These are phyloP conservation scores for Mycena crocata DNA, from an alignment of 768 basidiomycete species.

Conservation along the genomic window DNA sequence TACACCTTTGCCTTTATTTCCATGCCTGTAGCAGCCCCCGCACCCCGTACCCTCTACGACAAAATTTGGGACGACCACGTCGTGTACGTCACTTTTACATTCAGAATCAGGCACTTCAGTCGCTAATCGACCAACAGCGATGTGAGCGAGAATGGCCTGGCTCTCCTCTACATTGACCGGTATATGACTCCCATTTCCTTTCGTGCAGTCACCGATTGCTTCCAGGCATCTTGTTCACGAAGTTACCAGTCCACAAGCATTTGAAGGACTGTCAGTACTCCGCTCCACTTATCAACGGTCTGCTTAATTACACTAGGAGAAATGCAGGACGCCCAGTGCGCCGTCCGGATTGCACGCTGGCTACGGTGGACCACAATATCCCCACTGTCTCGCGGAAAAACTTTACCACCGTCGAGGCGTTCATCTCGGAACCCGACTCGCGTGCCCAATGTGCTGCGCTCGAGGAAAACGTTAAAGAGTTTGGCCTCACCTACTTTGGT, in stretches of 20 bases:
- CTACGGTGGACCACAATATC: constrained; percentile 90
- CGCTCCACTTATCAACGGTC: constrained; percentile 7
- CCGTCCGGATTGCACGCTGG: constrained; percentile 89
- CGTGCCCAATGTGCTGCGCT: constrained; percentile 85
- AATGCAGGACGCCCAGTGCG: constrained; percentile 83
- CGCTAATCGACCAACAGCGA: constrained; percentile 57
- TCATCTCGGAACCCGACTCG: constrained; percentile 88
- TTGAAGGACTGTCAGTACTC: constrained; percentile 79
- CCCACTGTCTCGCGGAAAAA: constrained; percentile 82
- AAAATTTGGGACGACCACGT: constrained; percentile 99
- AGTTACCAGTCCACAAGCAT: constrained; percentile 95
- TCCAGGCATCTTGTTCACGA: constrained; percentile 80
- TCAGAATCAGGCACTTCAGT: constrained; percentile 19
- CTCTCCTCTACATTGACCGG: constrained; percentile 88
- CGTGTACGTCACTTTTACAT: constrained; percentile 64
- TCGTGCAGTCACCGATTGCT: constrained; percentile 8
- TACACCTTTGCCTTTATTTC: not conserved
- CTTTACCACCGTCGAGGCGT: constrained; percentile 75
- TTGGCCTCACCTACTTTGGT: constrained; percentile 92
- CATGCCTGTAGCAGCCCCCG: constrained; percentile 56
- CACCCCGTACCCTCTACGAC: constrained; percentile 93
- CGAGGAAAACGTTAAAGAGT: constrained; percentile 92
- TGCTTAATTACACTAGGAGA: constrained; percentile 55
- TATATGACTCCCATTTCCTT: constrained; percentile 43
- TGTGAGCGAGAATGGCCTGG: constrained; percentile 78